Conservation (phyloP, 139 green algal genomes). For the Marvania coccoides region DNA sequence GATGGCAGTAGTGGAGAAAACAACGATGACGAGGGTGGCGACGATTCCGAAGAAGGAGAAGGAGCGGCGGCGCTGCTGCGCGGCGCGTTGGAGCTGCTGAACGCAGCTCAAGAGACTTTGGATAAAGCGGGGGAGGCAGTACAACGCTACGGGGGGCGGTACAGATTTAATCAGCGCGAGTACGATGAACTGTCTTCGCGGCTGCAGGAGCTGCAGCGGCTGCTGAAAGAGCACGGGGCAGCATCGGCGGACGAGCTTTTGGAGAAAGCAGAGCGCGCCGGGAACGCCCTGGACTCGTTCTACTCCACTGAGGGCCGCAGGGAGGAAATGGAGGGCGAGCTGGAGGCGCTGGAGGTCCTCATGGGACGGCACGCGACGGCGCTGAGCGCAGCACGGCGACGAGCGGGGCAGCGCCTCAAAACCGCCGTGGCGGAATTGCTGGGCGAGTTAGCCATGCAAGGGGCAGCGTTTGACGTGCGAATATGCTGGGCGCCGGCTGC, state of each 20-base stretch:
- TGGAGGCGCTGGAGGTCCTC: background rate
- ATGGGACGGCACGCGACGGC: conserved; percentile 1
- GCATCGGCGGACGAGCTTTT: conserved; percentile 44
- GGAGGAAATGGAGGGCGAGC: conserved; percentile 16
- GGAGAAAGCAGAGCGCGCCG: conserved; percentile 15
- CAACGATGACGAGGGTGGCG: conserved; percentile 10
- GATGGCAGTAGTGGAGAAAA: background rate
- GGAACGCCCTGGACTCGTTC: conserved; percentile 40
- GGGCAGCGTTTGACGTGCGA: conserved; percentile 61
- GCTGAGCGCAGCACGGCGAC: conserved; percentile 25
- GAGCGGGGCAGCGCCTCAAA: conserved; percentile 41
- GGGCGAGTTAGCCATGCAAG: conserved; percentile 56
- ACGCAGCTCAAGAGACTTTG: conserved; percentile 23
- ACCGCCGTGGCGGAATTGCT: conserved; percentile 52
- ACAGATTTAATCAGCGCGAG: conserved; percentile 39
- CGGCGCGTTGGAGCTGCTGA: conserved; percentile 15
- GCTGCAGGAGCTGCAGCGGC: conserved; percentile 25
- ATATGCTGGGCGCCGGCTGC: conserved; percentile 36
- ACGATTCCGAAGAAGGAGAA: conserved; percentile 9
- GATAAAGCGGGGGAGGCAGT: conserved; percentile 24
- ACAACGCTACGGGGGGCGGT: conserved; percentile 18
- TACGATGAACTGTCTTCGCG: conserved; percentile 29
- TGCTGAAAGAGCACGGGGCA: conserved; percentile 38
- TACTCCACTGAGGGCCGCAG: conserved; percentile 39
- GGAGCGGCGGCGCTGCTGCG: conserved; percentile 23